phyloP scores from a whole-genome alignment of 1,284 basidiomycete genomes.

The Apiotrichum montevideense region DNA sequence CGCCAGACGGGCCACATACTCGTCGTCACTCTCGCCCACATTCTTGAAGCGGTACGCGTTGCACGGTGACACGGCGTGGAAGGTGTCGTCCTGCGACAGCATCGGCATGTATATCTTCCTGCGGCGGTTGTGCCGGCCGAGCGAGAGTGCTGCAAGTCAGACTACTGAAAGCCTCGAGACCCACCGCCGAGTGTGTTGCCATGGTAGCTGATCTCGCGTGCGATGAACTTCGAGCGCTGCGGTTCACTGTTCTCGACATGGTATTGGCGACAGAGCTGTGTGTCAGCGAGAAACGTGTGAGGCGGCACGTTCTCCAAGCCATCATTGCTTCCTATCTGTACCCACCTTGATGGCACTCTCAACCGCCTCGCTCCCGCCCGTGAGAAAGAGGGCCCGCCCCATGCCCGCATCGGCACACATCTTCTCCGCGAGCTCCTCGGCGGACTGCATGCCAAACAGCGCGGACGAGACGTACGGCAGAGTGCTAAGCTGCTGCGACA shows the following conservation, averaged over 20 bases:
- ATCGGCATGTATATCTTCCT: slow-evolving; percentile 21
- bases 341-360: slow-evolving; percentile 16
- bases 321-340: neutral
- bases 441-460: slow-evolving; percentile 23
- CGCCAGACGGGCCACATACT: slow-evolving; percentile 66
- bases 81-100: slow-evolving; percentile 11
- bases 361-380: slow-evolving; percentile 9
- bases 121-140: slow-evolving; percentile 43
- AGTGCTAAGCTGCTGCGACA: slow-evolving; percentile 57
- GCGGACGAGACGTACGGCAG: slow-evolving; percentile 48
- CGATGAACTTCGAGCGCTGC: slow-evolving; percentile 68
- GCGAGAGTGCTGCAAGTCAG: slow-evolving; percentile 10
- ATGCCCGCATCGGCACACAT: slow-evolving; percentile 54
- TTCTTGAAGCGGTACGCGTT: slow-evolving; percentile 69
- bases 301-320: too few relatives aligned
- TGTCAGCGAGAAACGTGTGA: neutral
- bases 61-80: slow-evolving; percentile 54
- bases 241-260: slow-evolving; percentile 60
- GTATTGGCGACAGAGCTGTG: slow-evolving; percentile 52
- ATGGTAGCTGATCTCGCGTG: slow-evolving; percentile 70
- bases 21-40: slow-evolving; percentile 62
- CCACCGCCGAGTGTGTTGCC: slow-evolving; percentile 64
- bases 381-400: slow-evolving; percentile 26
- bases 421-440: slow-evolving; percentile 49
- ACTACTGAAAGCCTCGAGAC: neutral